Evolutionary conservation across 176 grass and related monocot species (phyloP).

Genomic region (Oryza officinalis): DNA sequence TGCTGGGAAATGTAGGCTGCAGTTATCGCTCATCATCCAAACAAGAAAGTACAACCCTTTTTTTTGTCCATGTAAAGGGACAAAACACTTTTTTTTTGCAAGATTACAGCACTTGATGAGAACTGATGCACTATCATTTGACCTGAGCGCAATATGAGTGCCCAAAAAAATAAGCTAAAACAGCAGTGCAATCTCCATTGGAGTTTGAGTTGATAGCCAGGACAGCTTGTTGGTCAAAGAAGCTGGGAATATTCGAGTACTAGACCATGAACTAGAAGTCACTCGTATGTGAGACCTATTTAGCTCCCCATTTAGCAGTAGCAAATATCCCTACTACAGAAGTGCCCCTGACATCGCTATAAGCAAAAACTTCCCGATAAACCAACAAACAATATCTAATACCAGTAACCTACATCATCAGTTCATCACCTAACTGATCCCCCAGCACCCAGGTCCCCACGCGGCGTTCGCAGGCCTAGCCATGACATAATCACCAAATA

Average conservation of each 20-base stretch:
- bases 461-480: too few species aligned
- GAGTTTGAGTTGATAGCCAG: too few species aligned
- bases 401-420: not conserved
- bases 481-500: too few species aligned
- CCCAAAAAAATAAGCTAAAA: too few species aligned
- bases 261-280: not conserved
- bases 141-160: too few species aligned
- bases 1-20: not conserved
- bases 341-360: too few species aligned
- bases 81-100: not conserved
- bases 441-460: too few species aligned
- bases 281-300: not conserved
- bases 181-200: too few species aligned
- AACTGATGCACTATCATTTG: not conserved
- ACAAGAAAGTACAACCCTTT: not conserved
- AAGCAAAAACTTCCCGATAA: too few species aligned
- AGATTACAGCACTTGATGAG: not conserved
- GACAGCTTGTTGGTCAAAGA: too few species aligned
- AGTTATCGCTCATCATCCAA: not conserved
- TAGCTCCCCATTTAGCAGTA: not conserved
- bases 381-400: not conserved
- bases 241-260: too few species aligned
- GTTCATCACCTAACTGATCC: not conserved
- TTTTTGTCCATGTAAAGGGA: too few species aligned
- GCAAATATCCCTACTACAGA: not conserved